Base-by-base conservation (phyloP, 345 rosid species). In the Rhizophora mangle region DNA sequence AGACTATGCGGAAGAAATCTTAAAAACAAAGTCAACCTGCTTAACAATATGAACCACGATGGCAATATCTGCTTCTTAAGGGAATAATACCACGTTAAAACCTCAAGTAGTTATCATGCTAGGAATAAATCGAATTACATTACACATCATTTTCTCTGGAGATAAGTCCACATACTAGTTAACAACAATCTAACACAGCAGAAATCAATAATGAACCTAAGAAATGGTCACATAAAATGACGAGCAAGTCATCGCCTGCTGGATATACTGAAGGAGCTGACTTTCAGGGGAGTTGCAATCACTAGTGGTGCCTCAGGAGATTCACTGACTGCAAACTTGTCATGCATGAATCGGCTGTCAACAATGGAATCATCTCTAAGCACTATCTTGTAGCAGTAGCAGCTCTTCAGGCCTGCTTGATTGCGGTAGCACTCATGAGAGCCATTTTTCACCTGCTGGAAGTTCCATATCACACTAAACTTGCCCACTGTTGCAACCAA, bases 271-370 rank as follows among this genome's bases (percentile, higher is more conserved):
- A 95, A 95, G 54, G 98, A 95, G 82, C 99, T 95, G 76, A 95
- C 98, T 85, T 90, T 95, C 84, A 89, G 71, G 46, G 92, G 90
- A 20, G 98, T 95, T 19, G 99, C 99, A 73, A 95, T 90, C 74
- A 95, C 99, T 74, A 92, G 81, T 51, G 99, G 98, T 32, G 99
- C 99, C 85, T 95, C 96, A 8, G 96, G 99, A 66, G 97, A 90
- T 68, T 92, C 98, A 5, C 82, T 84, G 73, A 86, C 89, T 21
- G 97, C 96, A 80, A 83, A 92, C 82, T 92, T 92, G 77, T 95
- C 99, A 27, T 95, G 92, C 99, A 95, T 90, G 90, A 95, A 95
- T 61, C 99, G 88, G 74, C 99, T 92, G 59, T 90, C 99, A 8
- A 92, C 94, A 13, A 92, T 92, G 59, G 99, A 92, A 74, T 90